Base-by-base conservation (phyloP, 768 basidiomycete genomes). In the Scleroderma bovista region DNA sequence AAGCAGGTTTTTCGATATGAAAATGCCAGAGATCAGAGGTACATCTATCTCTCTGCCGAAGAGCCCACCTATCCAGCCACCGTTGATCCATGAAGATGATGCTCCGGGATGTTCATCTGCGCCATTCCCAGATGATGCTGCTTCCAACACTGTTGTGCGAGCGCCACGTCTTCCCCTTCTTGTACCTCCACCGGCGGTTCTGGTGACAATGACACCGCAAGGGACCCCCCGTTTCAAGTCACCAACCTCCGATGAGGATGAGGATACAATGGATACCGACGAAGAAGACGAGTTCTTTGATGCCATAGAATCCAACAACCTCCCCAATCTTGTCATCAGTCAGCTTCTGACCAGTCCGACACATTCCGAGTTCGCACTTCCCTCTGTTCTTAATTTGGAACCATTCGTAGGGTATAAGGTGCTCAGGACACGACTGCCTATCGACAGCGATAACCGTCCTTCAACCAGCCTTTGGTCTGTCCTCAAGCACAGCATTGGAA, bases 241-340 rank as follows among this genome's bases (percentile, higher is more conserved):
- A 10, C 57, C 59, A 11, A 44, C 55, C 31, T 53, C 58, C 10
- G 66, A 67, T 4, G 68, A 67, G 15, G 74, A 73, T 10, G 69
- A 68, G 2, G 69, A 63, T 1, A 41, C 47, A 1, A 58, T 59
- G 19, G 78, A 78, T 48, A 86, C 85, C 1, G 87, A 88, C 58
- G 88, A 90, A 38, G 88, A 93, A 60, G 95, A 97, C 68, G 93
- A 98, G 67, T 97, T 97, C 68, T 97, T 95, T 62, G 95, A 97
- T 64, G 94, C 95, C 26, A 93, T 97, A 60, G 94, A 97, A 62
- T 68, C 82, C 15, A 86, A 86, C 42, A 81, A 75, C 37, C 69
- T 94, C 0, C 88, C 89, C 5, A 89, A 86, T 59, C 73, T 94
- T 15, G 69, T 86, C 23, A 75, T 94, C 16, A 77, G 81, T 44